These are phyloP conservation scores for Pelargonium australe DNA, from an alignment of 441 rosid genomes.

Conservation along the genomic window DNA sequence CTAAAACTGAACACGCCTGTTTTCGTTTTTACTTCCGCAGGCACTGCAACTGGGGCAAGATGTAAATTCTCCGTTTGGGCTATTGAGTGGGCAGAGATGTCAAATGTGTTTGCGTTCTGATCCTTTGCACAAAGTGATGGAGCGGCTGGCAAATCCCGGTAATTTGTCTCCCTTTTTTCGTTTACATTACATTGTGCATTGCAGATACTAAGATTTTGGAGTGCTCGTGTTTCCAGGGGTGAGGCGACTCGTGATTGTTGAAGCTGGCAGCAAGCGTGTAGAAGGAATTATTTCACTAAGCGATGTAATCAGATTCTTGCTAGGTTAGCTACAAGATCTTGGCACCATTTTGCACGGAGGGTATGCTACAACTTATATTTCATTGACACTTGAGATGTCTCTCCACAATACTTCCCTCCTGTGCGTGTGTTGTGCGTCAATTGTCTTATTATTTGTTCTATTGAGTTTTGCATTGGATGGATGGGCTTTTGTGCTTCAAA, in stretches of 20 bases:
- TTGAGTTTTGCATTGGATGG: not conserved
- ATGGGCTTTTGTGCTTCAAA: too few species aligned
- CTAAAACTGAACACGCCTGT: too few species aligned
- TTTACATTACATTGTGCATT: too few species aligned
- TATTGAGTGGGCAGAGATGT: conserved; percentile 64
- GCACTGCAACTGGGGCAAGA: conserved; percentile 93
- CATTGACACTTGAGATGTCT: too few species aligned
- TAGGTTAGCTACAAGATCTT: conserved; percentile 25
- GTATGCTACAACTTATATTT: too few species aligned
- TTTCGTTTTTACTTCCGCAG: conserved; percentile 24
- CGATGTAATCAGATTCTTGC: conserved; percentile 42
- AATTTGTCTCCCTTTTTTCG: conserved; percentile 1
- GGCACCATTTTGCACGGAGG: too few species aligned
- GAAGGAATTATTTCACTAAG: conserved; percentile 45
- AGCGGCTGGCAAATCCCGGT: conserved; percentile 84
- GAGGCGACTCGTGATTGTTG: conserved; percentile 44
- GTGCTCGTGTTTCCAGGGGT: conserved; percentile 30
- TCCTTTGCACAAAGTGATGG: conserved; percentile 65
- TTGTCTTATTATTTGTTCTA: not conserved
- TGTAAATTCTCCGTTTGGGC: conserved; percentile 46
- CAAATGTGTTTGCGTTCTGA: conserved; percentile 76
- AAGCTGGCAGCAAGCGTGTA: conserved; percentile 52
- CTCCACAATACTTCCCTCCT: too few species aligned
- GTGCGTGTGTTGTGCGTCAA: too few species aligned
- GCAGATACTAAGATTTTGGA: too few species aligned